Percentiles rank a stretch among this genome's conserved stretches.
These are phyloP conservation scores for Citrus maxima DNA, from an alignment of 345 rosid genomes.

Conservation along the genomic window DNA sequence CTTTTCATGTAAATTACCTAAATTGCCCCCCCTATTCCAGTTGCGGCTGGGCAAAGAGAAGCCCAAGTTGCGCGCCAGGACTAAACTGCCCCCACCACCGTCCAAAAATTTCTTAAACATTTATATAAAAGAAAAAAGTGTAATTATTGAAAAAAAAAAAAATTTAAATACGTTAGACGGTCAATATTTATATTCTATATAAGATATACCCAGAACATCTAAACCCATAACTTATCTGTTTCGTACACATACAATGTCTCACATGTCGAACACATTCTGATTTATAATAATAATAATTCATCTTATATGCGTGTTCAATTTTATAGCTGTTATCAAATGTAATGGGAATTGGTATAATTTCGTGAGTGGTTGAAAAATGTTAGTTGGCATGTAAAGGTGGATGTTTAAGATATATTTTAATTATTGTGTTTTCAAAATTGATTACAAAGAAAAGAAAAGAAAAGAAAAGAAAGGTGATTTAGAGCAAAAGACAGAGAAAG, in stretches of 20 bases:
- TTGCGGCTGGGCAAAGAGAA: not conserved
- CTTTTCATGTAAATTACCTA: not conserved
- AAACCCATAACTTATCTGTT: not conserved
- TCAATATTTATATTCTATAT: not conserved
- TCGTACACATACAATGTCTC: not conserved
- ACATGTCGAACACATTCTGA: not conserved
- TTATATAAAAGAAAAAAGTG: too few relatives aligned
- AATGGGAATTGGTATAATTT: too few relatives aligned
- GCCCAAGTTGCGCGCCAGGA: not conserved
- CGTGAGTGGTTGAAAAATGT: not conserved
- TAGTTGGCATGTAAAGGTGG: not conserved
- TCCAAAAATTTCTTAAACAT: not conserved
- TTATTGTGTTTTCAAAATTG: too few relatives aligned
- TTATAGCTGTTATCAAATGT: too few relatives aligned
- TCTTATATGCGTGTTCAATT: not conserved
- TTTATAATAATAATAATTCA: not conserved
- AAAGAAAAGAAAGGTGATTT: not conserved
- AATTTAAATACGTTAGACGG: not conserved
- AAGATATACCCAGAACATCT: not conserved
- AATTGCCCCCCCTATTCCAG: not conserved
- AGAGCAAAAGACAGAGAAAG: not conserved
- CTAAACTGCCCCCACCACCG: conserved; percentile 23
- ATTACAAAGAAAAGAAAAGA: too few relatives aligned
- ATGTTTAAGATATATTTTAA: too few relatives aligned
- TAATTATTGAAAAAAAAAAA: too few relatives aligned